Evolutionary conservation across 2,329 filamentous ascomycete species (phyloP), one percentile per base, ranked within the genome.

Genomic region (Boeremia exigua): DNA sequence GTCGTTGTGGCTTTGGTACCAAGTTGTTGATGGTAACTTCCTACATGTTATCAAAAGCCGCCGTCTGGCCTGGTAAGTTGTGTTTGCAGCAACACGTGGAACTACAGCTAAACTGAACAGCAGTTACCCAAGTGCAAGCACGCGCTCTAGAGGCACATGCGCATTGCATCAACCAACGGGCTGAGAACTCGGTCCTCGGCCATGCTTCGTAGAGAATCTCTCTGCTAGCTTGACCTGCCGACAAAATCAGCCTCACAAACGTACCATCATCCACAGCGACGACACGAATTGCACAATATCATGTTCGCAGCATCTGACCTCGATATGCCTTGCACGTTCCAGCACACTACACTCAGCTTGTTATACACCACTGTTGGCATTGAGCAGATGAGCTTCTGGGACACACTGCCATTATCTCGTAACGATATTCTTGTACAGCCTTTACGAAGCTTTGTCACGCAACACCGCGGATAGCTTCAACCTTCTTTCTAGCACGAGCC

Each of bases 51-150:
- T 90, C 93, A 64, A 92, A 92, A 77, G 90, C 91, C 60, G 89
- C 91, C 62, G 91, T 96, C 27, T 99, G 95, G 94, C 93, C 93
- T 74, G 88, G 90, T 93, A 79, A 82, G 87, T 79, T 34, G 17
- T 12, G 15, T 32, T n/a, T 11, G 28, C 45, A 27, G 23, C 15
- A 14, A 10, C 7, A n/a, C 27, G 7, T 30, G n/a, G 27, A 29
- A 33, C 14, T 14, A 33, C 23, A 15, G 28, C 53, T 56, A 48
- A 56, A 15, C 25, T 46, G n/a, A 56, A 46, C 37, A 56, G 53
- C 62, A 88, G 86, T 89, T 39, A 88, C 86, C n/a, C 86, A 86
- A 72, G 80, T 88, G 45, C 88, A 89, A 84, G 84, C 85, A 46
- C 84, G 84, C 58, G 86, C 86, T 27, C 78, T 89, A 37, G 85